Percentiles rank a stretch among this genome's conserved stretches.
Conservation (phyloP, 202 grass and related monocot genomes). For the Brachypodium distachyon region DNA sequence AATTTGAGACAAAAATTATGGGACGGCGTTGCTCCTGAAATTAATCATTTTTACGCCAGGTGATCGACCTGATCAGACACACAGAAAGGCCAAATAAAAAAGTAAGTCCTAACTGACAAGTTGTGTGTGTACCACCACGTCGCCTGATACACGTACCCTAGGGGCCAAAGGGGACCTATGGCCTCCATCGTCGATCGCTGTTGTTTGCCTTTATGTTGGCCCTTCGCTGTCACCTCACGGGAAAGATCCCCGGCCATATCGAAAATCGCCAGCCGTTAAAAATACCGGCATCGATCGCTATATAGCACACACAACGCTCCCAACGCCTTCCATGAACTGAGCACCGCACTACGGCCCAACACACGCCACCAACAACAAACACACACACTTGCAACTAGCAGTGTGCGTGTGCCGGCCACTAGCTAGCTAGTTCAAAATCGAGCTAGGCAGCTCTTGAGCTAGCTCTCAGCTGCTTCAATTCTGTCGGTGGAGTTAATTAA, state of each 20-base stretch:
- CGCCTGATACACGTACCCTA: not conserved
- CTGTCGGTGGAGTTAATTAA: not conserved
- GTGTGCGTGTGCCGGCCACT: not conserved
- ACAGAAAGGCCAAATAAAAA: no score
- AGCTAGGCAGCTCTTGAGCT: not conserved
- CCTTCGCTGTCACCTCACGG: not conserved
- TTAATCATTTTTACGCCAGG: no score
- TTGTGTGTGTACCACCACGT: no score
- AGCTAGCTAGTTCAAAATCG: not conserved
- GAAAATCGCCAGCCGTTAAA: not conserved
- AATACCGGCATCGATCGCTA: not conserved
- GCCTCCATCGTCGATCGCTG: no score
- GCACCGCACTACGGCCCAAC: not conserved
- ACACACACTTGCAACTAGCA: not conserved
- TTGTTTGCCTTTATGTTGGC: conserved; percentile 1
- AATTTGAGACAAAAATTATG: no score
- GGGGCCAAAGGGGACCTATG: no score
- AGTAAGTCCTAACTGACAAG: no score
- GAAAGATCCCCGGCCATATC: not conserved
- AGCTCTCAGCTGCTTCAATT: not conserved
- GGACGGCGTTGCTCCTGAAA: no score
- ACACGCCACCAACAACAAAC: not conserved
- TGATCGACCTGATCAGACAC: no score
- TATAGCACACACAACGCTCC: not conserved
- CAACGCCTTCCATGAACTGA: not conserved